Evolutionary conservation across 2,329 filamentous ascomycete species (phyloP), one percentile per base, ranked within the genome.

Genomic region (Eutypa lata): DNA sequence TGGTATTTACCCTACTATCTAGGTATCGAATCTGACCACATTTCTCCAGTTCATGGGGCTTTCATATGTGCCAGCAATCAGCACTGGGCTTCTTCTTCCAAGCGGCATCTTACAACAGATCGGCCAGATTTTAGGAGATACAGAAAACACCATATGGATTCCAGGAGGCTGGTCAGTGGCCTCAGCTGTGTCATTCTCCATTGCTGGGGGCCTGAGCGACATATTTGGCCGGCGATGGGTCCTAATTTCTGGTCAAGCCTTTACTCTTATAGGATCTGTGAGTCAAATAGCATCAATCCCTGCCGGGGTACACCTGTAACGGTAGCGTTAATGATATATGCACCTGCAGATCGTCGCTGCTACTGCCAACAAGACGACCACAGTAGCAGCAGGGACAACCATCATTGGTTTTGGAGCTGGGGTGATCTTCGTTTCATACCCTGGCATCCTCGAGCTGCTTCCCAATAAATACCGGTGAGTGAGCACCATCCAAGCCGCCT

Each of bases 331-430:
- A 35, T 14, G 19, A 18, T 1, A 7, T 6, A 16, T 4, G 11
- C 16, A 18, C 31, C 48, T 18, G 21, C 42, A 61, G 61, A 64
- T 69, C 28, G 55, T 66, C 10, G 64, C 59, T 13, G 53, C 57
- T 10, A 60, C 63, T 3, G 64, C 67, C 2, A 46, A 66, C 5
- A 53, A 55, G 19, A 63, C 62, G 2, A 51, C 52, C 0, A 59
- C 44, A 10, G 60, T 69, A 4, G 62, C 61, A 5, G 65, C 65
- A 2, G 68, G 64, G 3, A 56, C 59, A 16, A 67, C 67, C 0
- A 59, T 71, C 8, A 59, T 69, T 45, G 68, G 68, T 14, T 65
- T 71, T 26, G 67, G 67, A 2, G 62, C 64, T 8, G 68, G 68
- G 18, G 55, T 68, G 19, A 61, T 69, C 28, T 69, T 71, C 31